These are phyloP conservation scores for Gossypium schwendimanii DNA, from an alignment of 441 rosid species.

Conservation along the genomic window DNA sequence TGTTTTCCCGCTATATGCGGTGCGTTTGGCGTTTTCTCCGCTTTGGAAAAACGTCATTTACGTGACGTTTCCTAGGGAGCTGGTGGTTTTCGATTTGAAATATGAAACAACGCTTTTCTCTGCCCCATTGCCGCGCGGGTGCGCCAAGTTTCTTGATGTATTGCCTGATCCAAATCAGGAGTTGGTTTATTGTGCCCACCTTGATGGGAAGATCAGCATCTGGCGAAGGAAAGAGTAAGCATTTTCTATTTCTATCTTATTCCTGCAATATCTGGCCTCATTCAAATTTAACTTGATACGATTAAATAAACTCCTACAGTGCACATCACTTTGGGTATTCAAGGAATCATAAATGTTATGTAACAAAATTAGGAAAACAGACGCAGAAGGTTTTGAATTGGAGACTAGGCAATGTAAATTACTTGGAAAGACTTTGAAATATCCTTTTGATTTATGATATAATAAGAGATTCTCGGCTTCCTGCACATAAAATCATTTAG, in stretches of 20 bases:
- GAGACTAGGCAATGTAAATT: background rate
- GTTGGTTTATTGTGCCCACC: conserved; percentile 73
- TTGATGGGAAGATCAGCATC: conserved; percentile 85
- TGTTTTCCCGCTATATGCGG: conserved; percentile 53
- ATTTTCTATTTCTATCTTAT: background rate
- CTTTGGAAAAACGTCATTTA: conserved; percentile 75
- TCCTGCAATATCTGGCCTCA: conserved; percentile 1
- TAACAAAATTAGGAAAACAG: background rate
- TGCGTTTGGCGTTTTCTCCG: conserved; percentile 73
- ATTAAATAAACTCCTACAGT: too few relatives aligned
- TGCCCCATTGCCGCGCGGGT: conserved; percentile 73
- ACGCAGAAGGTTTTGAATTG: background rate
- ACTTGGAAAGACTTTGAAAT: background rate
- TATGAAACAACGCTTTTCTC: conserved; percentile 60
- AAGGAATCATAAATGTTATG: background rate
- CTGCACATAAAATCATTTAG: background rate
- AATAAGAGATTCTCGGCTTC: background rate
- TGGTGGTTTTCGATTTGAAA: conserved; percentile 82
- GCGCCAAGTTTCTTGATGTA: conserved; percentile 76
- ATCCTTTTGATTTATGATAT: background rate
- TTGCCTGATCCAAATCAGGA: conserved; percentile 76
- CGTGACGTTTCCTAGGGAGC: conserved; percentile 81
- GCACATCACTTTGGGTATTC: background rate
- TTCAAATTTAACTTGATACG: background rate
- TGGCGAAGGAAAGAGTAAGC: conserved; percentile 92